These are phyloP conservation scores for Eleusine indica DNA, from an alignment of 176 grass and related monocot species.

Conservation along the genomic window DNA sequence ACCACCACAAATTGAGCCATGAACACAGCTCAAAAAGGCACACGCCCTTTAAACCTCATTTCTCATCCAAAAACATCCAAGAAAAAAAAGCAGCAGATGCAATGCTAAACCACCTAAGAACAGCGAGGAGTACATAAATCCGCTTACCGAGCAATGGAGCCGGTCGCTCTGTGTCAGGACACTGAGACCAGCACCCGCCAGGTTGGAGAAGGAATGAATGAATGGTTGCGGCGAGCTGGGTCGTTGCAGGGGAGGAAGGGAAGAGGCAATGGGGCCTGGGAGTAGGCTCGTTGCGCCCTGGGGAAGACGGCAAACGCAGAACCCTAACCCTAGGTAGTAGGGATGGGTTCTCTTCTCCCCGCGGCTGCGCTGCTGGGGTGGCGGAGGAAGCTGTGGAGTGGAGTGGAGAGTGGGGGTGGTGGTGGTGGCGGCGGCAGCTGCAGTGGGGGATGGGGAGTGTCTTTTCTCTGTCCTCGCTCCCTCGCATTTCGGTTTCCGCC, in stretches of 20 bases:
- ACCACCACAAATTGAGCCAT: conserved; percentile 2
- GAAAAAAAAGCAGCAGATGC: conserved; percentile 10
- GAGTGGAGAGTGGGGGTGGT: not conserved
- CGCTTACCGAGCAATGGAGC: conserved; percentile 25
- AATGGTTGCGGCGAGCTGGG: conserved; percentile 14
- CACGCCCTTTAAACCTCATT: not conserved
- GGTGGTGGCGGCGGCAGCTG: not conserved
- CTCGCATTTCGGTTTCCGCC: not conserved
- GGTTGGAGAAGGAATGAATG: conserved; percentile 3
- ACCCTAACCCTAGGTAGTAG: conserved; percentile 44
- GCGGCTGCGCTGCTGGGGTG: conserved; percentile 11
- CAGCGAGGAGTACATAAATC: not conserved
- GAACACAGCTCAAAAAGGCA: conserved; percentile 39
- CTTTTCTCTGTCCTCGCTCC: conserved; percentile 17
- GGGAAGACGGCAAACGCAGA: conserved; percentile 21
- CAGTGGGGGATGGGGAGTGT: conserved; percentile 28
- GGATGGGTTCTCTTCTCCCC: not conserved
- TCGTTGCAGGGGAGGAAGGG: conserved; percentile 21
- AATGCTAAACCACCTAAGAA: conserved; percentile 10
- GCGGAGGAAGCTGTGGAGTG: not conserved
- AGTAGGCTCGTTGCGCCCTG: not conserved
- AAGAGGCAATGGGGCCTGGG: conserved; percentile 4
- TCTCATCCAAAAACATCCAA: not conserved
- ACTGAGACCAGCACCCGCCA: not conserved
- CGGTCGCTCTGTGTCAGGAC: not conserved